Evolutionary conservation across 257 asterid genomes (phyloP).

Genomic region (Solanum verrucosum): DNA sequence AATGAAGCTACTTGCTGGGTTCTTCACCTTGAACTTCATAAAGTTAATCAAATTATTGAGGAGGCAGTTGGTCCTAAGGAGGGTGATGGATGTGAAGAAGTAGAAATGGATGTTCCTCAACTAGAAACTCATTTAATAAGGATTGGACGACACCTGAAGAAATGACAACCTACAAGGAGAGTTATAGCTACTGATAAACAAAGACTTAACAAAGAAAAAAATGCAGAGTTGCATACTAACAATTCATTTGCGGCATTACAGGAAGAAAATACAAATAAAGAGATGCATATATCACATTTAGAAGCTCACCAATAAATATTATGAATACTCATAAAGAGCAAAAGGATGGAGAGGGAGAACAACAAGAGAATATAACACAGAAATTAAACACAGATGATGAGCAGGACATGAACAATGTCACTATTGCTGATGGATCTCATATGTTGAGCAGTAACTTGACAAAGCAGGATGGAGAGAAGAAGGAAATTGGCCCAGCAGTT

Average conservation of each 20-base stretch:
- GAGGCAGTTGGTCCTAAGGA: not conserved
- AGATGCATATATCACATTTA: not conserved
- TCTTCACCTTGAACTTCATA: not conserved
- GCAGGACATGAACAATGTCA: not conserved
- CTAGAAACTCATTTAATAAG: not conserved
- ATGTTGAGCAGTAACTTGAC: not conserved
- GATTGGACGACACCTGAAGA: not conserved
- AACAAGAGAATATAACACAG: not conserved
- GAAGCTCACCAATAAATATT: not conserved
- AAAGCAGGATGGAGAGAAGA: not conserved
- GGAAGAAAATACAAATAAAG: too few species aligned
- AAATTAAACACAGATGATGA: not conserved
- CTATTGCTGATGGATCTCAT: not conserved
- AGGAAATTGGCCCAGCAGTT: not conserved
- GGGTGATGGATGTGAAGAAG: not conserved
- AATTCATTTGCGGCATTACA: too few species aligned
- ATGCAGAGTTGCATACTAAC: not conserved
- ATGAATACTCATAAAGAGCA: not conserved
- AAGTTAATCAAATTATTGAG: not conserved
- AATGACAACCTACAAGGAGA: not conserved
- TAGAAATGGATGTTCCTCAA: not conserved
- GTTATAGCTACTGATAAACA: not conserved
- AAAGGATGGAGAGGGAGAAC: too few species aligned
- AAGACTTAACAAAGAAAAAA: too few species aligned
- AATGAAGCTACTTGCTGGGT: not conserved